Base-by-base conservation (phyloP, 768 basidiomycete genomes). In the Butyriboletus loyo region DNA sequence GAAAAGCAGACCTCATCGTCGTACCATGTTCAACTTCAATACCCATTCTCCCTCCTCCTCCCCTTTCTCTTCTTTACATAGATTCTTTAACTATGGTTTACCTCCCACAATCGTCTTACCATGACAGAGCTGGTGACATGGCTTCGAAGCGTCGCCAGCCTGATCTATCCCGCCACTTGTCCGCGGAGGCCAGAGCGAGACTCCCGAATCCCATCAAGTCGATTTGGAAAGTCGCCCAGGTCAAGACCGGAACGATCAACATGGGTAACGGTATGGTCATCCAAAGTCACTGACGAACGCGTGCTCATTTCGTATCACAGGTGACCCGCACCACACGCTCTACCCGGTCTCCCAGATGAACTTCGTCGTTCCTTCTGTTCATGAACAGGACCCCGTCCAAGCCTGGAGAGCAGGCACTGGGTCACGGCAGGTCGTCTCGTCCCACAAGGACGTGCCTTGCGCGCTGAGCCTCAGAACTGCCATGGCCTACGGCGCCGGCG, bases 401-500 rank as follows among this genome's bases (percentile, higher is more conserved):
- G 53, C 65, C 0, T 72, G 70, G 70, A 56, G 53, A 46, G 31
- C 52, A 19, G 67, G 71, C 24, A 57, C 55, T 0, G 67, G 67
- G 7, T 61, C 66, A 30, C 62, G 56, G 31, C 65, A 69, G 34
- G 35, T 67, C 35, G 42, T 71, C 28, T 57, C 67, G 27, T 65
- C 69, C 10, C 49, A 61, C 55, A 62, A 67, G 56, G 69, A 72
- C 6, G 60, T 60, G 14, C 59, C 64, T 13, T 68, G 60, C 37
- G 49, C 61, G 4, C 30, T 72, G 39, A 70, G 66, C 49, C 65
- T 72, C 19, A 51, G 61, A 30, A 66, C 67, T 1, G 71, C 71
- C 24, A 60, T 76, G 50, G 75, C 75, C 25, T 75, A 75, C 41
- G 65, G 74, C n/a, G 62, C 72, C 4, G 72, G 73, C 11, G 59